Evolutionary conservation across 805 yeast genomes (phyloP), one percentile per base, ranked within the genome.

Genomic region (Zygosaccharomyces pseudorouxii): DNA sequence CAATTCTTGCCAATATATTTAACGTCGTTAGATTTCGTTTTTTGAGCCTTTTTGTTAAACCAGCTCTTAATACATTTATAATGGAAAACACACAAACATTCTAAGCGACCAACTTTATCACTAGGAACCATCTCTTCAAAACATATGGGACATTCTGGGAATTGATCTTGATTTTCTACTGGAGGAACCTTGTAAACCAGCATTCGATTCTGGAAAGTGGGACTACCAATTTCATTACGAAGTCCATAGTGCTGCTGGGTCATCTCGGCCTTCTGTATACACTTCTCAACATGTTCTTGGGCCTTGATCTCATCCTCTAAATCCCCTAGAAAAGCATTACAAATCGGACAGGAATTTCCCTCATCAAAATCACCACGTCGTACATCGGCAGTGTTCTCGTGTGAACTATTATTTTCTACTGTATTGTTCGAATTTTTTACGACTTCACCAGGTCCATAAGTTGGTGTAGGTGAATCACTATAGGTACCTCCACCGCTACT

Each of bases 41-140:
- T 59, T 28, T 63, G 82, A 0, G 96, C 93, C 64, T 86, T 89
- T 67, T 82, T 79, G 49, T 81, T 77, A 59, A 92, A 88, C 99
- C 99, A 93, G 48, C 81, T 82, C 64, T 85, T 82, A 55, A 93
- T 93, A 68, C 99, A 93, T 54, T 78, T 72, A 63, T 89, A 89
- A 61, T 93, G 99, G 66, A 89, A 93, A 30, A 90, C 88, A 63
- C 99, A 93, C 11, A 93, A 73, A 64, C 99, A 93, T 65, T 92
- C 98, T 50, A 93, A 69, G 37, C 99, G 71, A 0, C 96, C 98
- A 14, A 93, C 92, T 59, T 84, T 84, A 47, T 89, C 93, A 1
- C 96, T 96, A 0, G 90, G 87, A 42, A 71, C 69, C 64, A 90
- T 80, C 16, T 87, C 95, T 63, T 93, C 99, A 53, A 92, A 79